These are phyloP conservation scores for Boletus edulis DNA, from an alignment of 768 basidiomycete species.

Conservation along the genomic window DNA sequence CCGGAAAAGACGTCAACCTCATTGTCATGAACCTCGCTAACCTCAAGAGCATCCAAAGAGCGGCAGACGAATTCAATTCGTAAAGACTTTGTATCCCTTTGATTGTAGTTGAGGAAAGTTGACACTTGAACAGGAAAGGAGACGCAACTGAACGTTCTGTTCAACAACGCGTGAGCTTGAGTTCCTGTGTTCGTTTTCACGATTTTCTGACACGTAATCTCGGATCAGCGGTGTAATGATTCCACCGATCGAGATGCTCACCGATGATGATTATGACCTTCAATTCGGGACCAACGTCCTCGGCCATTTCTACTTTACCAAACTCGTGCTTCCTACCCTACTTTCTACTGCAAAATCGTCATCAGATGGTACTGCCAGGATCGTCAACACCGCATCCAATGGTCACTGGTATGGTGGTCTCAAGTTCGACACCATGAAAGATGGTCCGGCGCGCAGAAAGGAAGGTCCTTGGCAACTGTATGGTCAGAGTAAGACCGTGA, in stretches of 20 bases:
- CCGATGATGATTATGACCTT: conserved; percentile 40
- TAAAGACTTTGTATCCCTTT: conserved; percentile 5
- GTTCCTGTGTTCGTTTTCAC: background rate
- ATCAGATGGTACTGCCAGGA: conserved; percentile 31
- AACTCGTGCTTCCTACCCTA: conserved; percentile 35
- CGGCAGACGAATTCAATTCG: conserved; percentile 41
- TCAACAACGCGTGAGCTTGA: conserved; percentile 31
- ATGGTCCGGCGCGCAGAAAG: conserved; percentile 31
- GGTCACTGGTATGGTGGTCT: conserved; percentile 27
- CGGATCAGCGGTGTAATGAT: conserved; percentile 31
- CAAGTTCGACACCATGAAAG: conserved; percentile 41
- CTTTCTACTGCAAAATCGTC: conserved; percentile 29
- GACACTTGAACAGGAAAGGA: conserved; percentile 16
- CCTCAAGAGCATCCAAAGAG: conserved; percentile 35
- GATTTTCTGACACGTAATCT: background rate
- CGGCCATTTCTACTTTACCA: conserved; percentile 36
- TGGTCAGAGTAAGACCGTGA: conserved; percentile 46
- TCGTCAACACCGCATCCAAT: conserved; percentile 35
- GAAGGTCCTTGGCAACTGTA: conserved; percentile 22
- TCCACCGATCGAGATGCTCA: conserved; percentile 29
- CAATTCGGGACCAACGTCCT: conserved; percentile 41
- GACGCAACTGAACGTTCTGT: conserved; percentile 21
- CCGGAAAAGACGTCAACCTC: conserved; percentile 27
- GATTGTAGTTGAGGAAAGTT: background rate
- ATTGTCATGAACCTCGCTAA: conserved; percentile 43